Evolutionary conservation across 2,329 filamentous ascomycete genomes (phyloP).

Genomic region (Truncatella angustata): DNA sequence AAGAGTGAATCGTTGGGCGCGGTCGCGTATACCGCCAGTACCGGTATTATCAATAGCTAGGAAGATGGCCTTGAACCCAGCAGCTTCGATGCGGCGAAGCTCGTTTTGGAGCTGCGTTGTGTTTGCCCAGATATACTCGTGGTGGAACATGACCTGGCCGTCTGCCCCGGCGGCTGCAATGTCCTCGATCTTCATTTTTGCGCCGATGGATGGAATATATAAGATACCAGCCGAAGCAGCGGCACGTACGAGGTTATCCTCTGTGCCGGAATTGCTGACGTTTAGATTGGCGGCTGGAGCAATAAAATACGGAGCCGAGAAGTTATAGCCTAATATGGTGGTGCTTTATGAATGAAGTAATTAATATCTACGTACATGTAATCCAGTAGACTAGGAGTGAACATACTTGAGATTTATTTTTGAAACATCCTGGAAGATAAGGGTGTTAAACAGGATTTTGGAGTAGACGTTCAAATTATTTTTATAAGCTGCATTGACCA

Average conservation of each 20-base stretch:
- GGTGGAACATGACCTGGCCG: constrained; percentile 12
- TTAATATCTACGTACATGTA: constrained; percentile 7
- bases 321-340: constrained; percentile 51
- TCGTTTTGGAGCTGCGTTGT: constrained; percentile 11
- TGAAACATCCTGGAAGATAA: constrained; percentile 30
- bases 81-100: constrained; percentile 13
- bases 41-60: constrained; percentile 18
- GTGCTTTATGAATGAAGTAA: constrained; percentile 31
- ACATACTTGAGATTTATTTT: constrained; percentile 21
- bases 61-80: constrained; percentile 18
- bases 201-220: constrained; percentile 38
- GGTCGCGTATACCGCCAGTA: constrained; percentile 11
- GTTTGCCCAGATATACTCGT: constrained; percentile 27
- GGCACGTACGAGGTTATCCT: constrained; percentile 48
- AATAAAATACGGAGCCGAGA: constrained; percentile 55
- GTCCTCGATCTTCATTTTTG: constrained; percentile 30
- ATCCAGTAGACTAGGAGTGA: constrained; percentile 30
- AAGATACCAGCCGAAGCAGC: constrained; percentile 46
- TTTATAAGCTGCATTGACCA: constrained; percentile 48
- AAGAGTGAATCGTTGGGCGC: constrained; percentile 10
- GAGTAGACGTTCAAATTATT: constrained; percentile 38
- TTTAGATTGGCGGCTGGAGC: constrained; percentile 44
- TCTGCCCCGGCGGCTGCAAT: constrained; percentile 34
- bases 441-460: constrained; percentile 31
- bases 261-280: constrained; percentile 41